Percentiles rank a stretch among this genome's conserved stretches.
These are phyloP conservation scores for Aspergillus bridgeri DNA, from an alignment of 495 filamentous ascomycete genomes.

Conservation along the genomic window DNA sequence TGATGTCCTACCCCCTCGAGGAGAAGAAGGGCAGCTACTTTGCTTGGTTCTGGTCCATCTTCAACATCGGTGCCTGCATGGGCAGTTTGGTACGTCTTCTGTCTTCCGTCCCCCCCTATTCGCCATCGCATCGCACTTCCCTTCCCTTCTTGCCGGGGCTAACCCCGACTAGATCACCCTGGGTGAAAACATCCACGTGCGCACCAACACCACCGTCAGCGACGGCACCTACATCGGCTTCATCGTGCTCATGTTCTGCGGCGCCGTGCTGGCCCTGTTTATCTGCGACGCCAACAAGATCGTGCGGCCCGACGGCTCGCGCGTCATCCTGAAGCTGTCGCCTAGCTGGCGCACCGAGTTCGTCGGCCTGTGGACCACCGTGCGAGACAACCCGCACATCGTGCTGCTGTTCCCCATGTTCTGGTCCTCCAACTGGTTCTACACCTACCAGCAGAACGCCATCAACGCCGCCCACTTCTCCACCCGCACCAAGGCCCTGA, in stretches of 20 bases:
- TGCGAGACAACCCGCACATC: slow-evolving; percentile 36
- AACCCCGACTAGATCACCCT: not conserved
- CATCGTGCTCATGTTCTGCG: slow-evolving; percentile 45
- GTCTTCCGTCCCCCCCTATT: not conserved
- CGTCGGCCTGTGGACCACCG: slow-evolving; percentile 38
- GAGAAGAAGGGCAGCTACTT: slow-evolving; percentile 47
- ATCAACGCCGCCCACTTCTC: slow-evolving; percentile 47
- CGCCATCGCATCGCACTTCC: too few species aligned
- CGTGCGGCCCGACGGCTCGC: slow-evolving; percentile 71
- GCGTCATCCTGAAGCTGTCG: slow-evolving; percentile 78
- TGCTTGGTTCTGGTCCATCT: slow-evolving; percentile 52
- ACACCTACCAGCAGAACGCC: slow-evolving; percentile 66
- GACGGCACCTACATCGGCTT: slow-evolving; percentile 53
- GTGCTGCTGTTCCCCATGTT: not conserved
- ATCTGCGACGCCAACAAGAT: slow-evolving; percentile 62
- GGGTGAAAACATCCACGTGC: not conserved
- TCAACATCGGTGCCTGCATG: slow-evolving; percentile 50
- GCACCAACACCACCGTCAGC: slow-evolving; percentile 29
- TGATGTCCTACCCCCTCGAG: slow-evolving; percentile 52
- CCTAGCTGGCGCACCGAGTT: slow-evolving; percentile 59
- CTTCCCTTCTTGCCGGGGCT: not conserved
- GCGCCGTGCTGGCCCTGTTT: slow-evolving; percentile 57
- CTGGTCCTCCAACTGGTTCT: slow-evolving; percentile 70
- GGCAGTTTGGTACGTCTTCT: slow-evolving; percentile 32
- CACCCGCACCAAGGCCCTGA: slow-evolving; percentile 44